Evolutionary conservation across 2,329 filamentous ascomycete species (phyloP).

Genomic region (Pseudogymnoascus sp.): DNA sequence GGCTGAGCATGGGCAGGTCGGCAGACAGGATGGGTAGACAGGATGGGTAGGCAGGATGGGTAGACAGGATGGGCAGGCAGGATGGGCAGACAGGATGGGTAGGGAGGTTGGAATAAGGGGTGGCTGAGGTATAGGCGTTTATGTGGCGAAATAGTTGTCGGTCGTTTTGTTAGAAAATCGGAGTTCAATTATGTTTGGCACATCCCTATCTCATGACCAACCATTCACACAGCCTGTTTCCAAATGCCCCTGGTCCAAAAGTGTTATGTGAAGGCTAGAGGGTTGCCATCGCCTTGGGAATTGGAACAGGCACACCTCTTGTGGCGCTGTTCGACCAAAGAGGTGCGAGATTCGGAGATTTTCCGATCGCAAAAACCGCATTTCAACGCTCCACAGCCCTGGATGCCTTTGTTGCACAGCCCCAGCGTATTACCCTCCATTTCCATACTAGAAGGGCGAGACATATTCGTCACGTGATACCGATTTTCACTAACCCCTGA

Average conservation of each 20-base stretch:
- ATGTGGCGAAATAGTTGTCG: not conserved
- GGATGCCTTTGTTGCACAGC: not conserved
- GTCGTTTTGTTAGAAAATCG: not conserved
- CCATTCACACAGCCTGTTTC: not conserved
- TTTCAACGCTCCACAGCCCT: not conserved
- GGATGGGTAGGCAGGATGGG: too few species aligned
- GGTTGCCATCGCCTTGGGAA: not conserved
- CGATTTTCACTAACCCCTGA: not conserved
- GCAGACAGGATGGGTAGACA: too few species aligned
- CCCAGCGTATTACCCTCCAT: not conserved
- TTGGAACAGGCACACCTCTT: not conserved
- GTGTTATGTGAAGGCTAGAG: not conserved
- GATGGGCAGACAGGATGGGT: not conserved
- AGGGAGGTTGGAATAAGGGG: not conserved
- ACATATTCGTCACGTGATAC: not conserved
- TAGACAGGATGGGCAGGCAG: too few species aligned
- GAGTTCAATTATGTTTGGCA: not conserved
- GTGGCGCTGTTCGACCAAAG: not conserved
- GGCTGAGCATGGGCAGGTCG: not conserved
- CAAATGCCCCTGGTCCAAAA: not conserved
- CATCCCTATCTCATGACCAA: not conserved
- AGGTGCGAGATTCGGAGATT: not conserved
- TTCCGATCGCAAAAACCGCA: not conserved
- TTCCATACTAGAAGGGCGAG: not conserved
- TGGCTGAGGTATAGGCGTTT: not conserved